Conservation (phyloP, 2,329 filamentous ascomycete genomes). For the Clathrospora elynae region DNA sequence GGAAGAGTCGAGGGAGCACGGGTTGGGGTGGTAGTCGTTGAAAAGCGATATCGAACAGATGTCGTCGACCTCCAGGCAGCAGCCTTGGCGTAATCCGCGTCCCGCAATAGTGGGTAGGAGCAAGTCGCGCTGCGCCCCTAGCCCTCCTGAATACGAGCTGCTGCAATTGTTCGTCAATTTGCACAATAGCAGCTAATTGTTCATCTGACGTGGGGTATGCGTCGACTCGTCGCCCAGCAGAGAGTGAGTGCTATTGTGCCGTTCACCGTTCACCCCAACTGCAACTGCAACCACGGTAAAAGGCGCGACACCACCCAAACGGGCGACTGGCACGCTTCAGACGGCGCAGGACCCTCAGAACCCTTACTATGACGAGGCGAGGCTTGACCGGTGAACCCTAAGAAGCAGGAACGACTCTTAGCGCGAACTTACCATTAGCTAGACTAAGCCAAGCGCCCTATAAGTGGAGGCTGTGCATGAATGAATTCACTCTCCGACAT, state of each 20-base stretch:
- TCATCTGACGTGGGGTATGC: background rate
- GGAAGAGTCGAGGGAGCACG: slow-evolving; percentile 24
- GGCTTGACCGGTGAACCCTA: slow-evolving; percentile 28
- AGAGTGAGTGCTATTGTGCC: background rate
- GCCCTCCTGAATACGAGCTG: slow-evolving; percentile 26
- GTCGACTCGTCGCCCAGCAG: background rate
- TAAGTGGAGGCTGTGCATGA: slow-evolving; percentile 23
- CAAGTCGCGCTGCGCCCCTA: no score
- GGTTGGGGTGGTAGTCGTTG: slow-evolving; percentile 28
- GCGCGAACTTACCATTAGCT: slow-evolving; percentile 18
- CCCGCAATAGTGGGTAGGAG: slow-evolving; percentile 5
- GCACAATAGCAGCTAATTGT: background rate
- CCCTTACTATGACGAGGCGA: no score
- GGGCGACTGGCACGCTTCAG: background rate
- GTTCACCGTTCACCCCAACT: no score
- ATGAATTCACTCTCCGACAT: slow-evolving; percentile 10
- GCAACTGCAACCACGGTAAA: background rate
- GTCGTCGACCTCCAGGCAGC: slow-evolving; percentile 13
- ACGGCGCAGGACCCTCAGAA: slow-evolving; percentile 8
- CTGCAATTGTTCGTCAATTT: slow-evolving; percentile 26
- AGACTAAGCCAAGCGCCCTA: slow-evolving; percentile 13
- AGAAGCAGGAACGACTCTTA: slow-evolving; percentile 29
- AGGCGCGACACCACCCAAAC: slow-evolving; percentile 1
- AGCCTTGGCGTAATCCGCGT: slow-evolving; percentile 1
- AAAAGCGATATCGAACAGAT: slow-evolving; percentile 23